Percentiles rank a stretch among this genome's conserved stretches.
Conservation (phyloP, 139 green algal genomes). For the Haematococcus sp. region DNA sequence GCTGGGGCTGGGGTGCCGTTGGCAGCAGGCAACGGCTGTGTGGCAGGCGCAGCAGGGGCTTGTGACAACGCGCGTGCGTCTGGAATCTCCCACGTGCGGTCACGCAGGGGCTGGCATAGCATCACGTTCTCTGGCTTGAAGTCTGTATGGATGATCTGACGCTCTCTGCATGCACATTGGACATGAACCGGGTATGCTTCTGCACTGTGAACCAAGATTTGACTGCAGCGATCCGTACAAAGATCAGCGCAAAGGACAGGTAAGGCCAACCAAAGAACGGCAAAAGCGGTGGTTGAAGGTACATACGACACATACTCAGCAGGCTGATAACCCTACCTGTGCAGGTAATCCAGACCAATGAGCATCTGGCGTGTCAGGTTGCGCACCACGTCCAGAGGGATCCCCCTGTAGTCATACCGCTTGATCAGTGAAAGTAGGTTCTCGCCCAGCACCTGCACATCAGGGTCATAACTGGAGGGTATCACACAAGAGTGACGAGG, state of each 20-base stretch:
- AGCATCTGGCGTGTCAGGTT: slow-evolving; percentile 84
- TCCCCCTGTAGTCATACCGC: slow-evolving; percentile 77
- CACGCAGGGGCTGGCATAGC: slow-evolving; percentile 66
- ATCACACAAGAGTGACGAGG: no score
- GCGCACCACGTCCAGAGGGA: slow-evolving; percentile 83
- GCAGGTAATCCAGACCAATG: slow-evolving; percentile 89
- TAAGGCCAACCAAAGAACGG: no score
- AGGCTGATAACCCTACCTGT: slow-evolving; percentile 70
- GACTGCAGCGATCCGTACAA: no score
- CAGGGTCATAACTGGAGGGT: neutral
- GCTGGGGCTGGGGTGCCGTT: neutral
- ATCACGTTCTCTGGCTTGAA: slow-evolving; percentile 98
- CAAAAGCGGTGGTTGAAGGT: no score
- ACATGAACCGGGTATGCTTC: no score
- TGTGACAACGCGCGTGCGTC: slow-evolving; percentile 9
- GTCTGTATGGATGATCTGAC: slow-evolving; percentile 94
- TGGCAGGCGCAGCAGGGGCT: neutral
- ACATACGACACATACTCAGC: no score
- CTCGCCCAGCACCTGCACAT: slow-evolving; percentile 62
- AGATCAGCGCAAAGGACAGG: no score
- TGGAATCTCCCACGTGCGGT: slow-evolving; percentile 43
- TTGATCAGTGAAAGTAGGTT: slow-evolving; percentile 83
- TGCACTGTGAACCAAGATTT: no score
- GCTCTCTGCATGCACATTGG: slow-evolving; percentile 37
- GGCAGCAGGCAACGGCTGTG: neutral